phyloP scores from a whole-genome alignment of 192 early-diverging fungal genomes.

The Linnemannia schmuckeri region DNA sequence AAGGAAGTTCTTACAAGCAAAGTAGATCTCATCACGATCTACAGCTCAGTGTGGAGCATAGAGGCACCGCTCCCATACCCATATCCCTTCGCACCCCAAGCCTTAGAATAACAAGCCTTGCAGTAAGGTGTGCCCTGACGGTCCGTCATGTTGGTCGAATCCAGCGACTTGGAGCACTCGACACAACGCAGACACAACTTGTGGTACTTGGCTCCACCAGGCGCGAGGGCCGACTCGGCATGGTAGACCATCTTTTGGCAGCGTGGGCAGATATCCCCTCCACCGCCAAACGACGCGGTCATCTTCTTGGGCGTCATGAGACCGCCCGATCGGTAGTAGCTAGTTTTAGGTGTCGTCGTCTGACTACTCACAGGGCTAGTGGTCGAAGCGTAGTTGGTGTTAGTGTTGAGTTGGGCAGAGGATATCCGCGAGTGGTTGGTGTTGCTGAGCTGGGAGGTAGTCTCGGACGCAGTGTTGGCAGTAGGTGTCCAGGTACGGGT shows the following conservation, averaged over 20 bases:
- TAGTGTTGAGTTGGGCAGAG: not conserved
- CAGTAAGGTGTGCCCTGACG: constrained; percentile 64
- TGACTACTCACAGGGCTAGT: constrained; percentile 17
- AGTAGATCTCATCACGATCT: not conserved
- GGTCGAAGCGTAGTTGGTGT: not conserved
- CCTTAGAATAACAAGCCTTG: constrained; percentile 65
- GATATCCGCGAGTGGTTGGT: constrained; percentile 23
- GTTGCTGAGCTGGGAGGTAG: not conserved
- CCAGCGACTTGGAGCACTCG: constrained; percentile 65
- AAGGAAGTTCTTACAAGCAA: not conserved
- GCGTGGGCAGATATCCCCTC: constrained; percentile 65
- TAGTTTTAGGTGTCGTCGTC: constrained; percentile 27
- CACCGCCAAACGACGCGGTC: constrained; percentile 30
- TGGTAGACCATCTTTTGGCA: constrained; percentile 72
- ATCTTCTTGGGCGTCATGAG: constrained; percentile 52
- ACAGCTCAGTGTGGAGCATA: constrained; percentile 57
- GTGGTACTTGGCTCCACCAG: constrained; percentile 71
- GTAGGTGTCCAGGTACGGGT: constrained; percentile 51
- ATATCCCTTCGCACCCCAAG: constrained; percentile 67
- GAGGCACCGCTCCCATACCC: constrained; percentile 59
- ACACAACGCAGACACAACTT: constrained; percentile 68
- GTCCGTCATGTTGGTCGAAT: constrained; percentile 71
- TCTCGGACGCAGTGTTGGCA: constrained; percentile 9
- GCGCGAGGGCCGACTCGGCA: constrained; percentile 63
- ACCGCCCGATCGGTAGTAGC: constrained; percentile 39